phyloP scores from a whole-genome alignment of 768 basidiomycete species.

The Russula sp. region DNA sequence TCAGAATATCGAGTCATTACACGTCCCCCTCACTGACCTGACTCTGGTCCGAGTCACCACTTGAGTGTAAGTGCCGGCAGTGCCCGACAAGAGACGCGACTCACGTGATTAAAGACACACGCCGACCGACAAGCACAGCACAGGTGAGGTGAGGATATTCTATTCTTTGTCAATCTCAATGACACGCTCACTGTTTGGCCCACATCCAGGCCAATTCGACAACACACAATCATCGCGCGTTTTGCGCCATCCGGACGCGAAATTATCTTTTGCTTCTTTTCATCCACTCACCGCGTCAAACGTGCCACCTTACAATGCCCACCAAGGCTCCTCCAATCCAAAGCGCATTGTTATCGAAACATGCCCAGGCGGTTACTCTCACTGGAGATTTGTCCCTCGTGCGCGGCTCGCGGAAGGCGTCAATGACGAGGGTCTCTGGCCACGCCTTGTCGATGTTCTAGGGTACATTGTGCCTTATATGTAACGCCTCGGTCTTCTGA shows the following conservation, averaged over 20 bases:
- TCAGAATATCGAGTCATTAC: constrained; percentile 10
- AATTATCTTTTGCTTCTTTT: constrained; percentile 67
- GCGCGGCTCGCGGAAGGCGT: constrained; percentile 54
- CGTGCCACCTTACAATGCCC: constrained; percentile 16
- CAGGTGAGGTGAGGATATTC: not conserved
- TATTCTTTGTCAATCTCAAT: constrained; percentile 1
- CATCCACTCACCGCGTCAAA: constrained; percentile 51
- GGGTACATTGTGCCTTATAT: constrained; percentile 45
- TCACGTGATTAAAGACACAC: not conserved
- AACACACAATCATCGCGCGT: constrained; percentile 54
- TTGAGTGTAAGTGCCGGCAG: too few relatives aligned
- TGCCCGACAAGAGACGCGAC: not conserved
- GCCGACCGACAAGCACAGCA: not conserved
- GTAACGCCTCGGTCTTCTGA: not conserved
- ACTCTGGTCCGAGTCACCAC: not conserved
- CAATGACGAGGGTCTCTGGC: constrained; percentile 65
- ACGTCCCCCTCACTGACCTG: not conserved
- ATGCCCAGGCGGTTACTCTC: constrained; percentile 39
- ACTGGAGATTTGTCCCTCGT: constrained; percentile 75
- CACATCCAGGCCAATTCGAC: constrained; percentile 61
- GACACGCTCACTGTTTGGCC: constrained; percentile 32
- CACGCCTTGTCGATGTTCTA: constrained; percentile 57
- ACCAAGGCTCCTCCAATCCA: constrained; percentile 43
- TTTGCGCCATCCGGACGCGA: constrained; percentile 52
- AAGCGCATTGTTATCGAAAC: constrained; percentile 75